Base-by-base conservation (phyloP, 2,329 filamentous ascomycete species). In the Pyrenochaeta sp. region DNA sequence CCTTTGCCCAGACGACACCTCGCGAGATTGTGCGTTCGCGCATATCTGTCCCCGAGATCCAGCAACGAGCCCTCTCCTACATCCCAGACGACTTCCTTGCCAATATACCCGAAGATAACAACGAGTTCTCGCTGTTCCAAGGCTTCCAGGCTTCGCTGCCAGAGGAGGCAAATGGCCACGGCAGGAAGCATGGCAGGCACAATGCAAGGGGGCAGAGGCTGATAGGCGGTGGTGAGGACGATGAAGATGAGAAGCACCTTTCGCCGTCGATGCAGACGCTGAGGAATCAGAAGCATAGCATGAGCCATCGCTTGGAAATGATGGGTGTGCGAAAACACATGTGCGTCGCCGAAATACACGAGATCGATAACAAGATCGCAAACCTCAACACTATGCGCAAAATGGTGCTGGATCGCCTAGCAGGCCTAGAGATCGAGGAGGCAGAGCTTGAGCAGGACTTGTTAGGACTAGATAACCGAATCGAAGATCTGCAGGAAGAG, bases 301-400 rank as follows among this genome's bases (percentile, higher is more conserved):
- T 97, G 80, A 89, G 90, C 80, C 93, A 96, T 77, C 87, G 92
- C 66, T 83, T 99, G 67, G 93, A 98, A 73, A 91, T 97, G 87
- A 88, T 98, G 81, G 86, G 90, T 3, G 88, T 98, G 61, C 87
- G 95, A 58, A 99, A 99, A 79, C 97, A 95, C 73, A 97, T 99
- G 94, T 94, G 93, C 67, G 95, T 92, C 71, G 91, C 92, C 62
- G 95, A 99, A 78, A 98, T 99, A 58, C 88, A 89, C 59, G 95
- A 99, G 73, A 97, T 99, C 60, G 95, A 99, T 79, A 93, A 91
- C 80, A 99, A 98, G 79, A 94, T 99, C 63, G 88, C 92, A 59
- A 98, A 98, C 77, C 82, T 99, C 53, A 90, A 92, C 68, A 92
- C 88, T 61, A 97, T 98, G 92, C 90, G 95, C 65, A 91, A 90